Evolutionary conservation across 176 grass and related monocot species (phyloP), one percentile per base, ranked within the genome.

Genomic region (Areca catechu): DNA sequence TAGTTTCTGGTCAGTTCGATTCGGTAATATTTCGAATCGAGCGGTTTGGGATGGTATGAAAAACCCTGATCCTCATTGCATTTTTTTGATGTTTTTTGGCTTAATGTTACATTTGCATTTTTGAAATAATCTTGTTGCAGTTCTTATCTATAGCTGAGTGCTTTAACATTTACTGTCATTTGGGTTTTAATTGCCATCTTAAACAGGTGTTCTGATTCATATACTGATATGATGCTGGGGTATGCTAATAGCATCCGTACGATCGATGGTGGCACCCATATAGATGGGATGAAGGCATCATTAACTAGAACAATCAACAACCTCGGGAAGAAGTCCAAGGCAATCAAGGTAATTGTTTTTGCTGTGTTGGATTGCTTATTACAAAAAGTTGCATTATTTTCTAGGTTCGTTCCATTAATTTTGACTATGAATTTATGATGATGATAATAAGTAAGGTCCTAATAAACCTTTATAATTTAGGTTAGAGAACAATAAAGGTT

Each of bases 221-320:
- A 92, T 80, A 77, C 83, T 53, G 93, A 97, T 77, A 92, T 78
- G 54, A 75, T 97, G 50, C 75, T 97, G 75, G 93, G 87, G 77
- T 97, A 97, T 37, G 93, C 93, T 57, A 97, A 97, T 58, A 97
- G 93, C 64, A 97, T 97, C 69, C 93, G 93, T 20, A 97, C 93
- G 57, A 69, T 97, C 67, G 93, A 97, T 73, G 93, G 93, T 59
- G 93, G 93, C 54, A 92, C 93, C 71, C 93, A 97, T 79, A 97
- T 97, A 65, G 93, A 97, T 62, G 93, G 93, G 19, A 63, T 91
- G 62, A 97, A 88, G 76, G 66, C 75, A 56, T 97, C 93, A 20
- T 70, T 97, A 69, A 97, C 93, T 63, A 84, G 83, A 83, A 97
- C 81, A 57, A 80, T 97, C 62, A 97, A 97, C 71, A 97, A 77